These are phyloP conservation scores for Acanthochlamys bracteata DNA, from an alignment of 106 monocot genomes.

Conservation along the genomic window DNA sequence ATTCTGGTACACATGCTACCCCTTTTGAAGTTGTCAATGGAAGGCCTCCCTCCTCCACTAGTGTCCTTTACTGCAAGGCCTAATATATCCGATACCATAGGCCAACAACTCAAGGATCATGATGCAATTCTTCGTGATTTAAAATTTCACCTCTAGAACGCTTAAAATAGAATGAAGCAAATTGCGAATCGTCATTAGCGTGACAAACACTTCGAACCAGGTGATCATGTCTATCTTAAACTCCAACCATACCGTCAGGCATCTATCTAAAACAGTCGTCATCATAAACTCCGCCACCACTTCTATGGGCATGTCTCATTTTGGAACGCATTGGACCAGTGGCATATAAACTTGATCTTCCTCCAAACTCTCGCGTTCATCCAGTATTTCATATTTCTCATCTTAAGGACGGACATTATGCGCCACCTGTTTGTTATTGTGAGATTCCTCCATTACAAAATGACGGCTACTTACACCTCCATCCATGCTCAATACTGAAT, in stretches of 20 bases:
- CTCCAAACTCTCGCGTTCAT: too few relatives aligned
- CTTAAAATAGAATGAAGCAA: neutral
- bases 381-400: too few relatives aligned
- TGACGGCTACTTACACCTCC: too few relatives aligned
- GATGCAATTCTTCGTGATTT: neutral
- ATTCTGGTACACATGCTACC: neutral
- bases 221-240: neutral
- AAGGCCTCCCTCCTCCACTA: neutral
- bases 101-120: neutral
- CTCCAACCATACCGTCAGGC: neutral
- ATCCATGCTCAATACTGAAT: too few relatives aligned
- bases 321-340: neutral
- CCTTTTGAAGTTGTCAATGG: slow-evolving; percentile 3
- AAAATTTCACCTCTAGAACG: neutral
- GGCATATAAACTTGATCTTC: too few relatives aligned
- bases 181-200: neutral
- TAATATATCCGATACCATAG: neutral
- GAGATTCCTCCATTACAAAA: too few relatives aligned
- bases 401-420: too few relatives aligned
- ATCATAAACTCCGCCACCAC: neutral
- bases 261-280: neutral
- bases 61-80: neutral
- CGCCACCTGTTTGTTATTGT: too few relatives aligned
- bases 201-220: neutral
- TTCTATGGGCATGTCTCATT: neutral